Base-by-base conservation (phyloP, 176 grass and related monocot species). In the Paspalum vaginatum region DNA sequence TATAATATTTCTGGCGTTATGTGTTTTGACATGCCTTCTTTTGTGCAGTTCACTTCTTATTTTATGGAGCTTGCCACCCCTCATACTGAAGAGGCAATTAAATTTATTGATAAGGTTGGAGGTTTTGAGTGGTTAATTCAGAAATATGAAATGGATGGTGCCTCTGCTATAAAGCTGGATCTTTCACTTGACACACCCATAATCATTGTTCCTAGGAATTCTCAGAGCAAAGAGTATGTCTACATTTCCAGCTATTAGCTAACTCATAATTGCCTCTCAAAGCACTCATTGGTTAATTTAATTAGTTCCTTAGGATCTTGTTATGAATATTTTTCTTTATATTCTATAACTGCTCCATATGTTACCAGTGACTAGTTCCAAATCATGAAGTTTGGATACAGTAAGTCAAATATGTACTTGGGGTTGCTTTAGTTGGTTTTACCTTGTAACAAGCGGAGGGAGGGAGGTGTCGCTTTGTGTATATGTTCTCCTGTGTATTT, bases 21-120 rank as follows among this genome's bases (percentile, higher is more conserved):
- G 38, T 60, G 57, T 43, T 24, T 79, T 50, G 25, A 70, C 17
- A 13, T 44, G 50, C 55, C n/a, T 85, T 80, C 32, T 71, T 24
- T 79, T 90, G 81, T 86, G 55, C 85, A 98, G 95, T 90, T 98
- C 69, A 93, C 89, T 67, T 94, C 95, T 60, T 98, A 98, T 42
- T 98, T 98, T 85, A 94, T 98, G 95, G 95, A 98, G 84, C 95
- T 98, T 83, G 95, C 92, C 42, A 94, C 95, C 16, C 92, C 92
- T 56, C 92, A 98, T 81, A 93, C 92, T 54, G 90, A 98, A 87
- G 95, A 98, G 69, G 95, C 90, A 87, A 98, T 94, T 81, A 92
- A 94, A 65, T 93, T 98, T 71, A 91, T 98, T 1, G 95, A 98
- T 71, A 98, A 98, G 91, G 95, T 98, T 47, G 95, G 95, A 70